Evolutionary conservation across 1,284 basidiomycete species (phyloP).

Genomic region (Cryptococcus sp.): DNA sequence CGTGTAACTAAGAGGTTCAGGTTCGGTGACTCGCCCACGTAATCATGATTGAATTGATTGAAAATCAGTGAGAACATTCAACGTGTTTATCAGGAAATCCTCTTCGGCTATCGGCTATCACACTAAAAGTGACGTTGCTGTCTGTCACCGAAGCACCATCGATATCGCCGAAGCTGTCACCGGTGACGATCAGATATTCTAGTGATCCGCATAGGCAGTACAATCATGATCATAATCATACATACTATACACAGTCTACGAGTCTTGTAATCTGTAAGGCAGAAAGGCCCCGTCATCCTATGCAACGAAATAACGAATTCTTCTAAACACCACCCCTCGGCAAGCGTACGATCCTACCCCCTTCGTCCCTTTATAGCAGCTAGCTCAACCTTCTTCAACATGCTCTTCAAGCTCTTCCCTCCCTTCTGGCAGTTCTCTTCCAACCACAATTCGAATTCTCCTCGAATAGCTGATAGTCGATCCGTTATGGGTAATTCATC

Average conservation of each 20-base stretch:
- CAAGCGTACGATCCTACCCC: not conserved
- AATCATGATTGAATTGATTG: too few relatives aligned
- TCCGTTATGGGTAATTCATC: constrained; percentile 70
- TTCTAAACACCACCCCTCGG: not conserved
- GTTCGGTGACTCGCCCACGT: too few relatives aligned
- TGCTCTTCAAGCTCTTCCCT: constrained; percentile 79
- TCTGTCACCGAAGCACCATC: not conserved
- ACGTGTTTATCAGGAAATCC: too few relatives aligned
- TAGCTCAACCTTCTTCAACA: constrained; percentile 58
- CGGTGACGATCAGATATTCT: not conserved
- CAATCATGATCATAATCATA: not conserved
- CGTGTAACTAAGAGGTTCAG: too few relatives aligned
- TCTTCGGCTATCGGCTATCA: too few relatives aligned
- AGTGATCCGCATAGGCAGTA: not conserved
- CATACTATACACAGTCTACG: not conserved
- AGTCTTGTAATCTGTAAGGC: not conserved
- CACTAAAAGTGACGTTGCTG: not conserved
- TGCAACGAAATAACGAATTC: not conserved
- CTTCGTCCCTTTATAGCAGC: constrained; percentile 32
- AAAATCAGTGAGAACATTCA: too few relatives aligned
- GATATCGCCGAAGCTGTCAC: not conserved
- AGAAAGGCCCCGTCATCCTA: not conserved
- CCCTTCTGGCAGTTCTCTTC: constrained; percentile 73
- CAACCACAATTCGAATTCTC: constrained; percentile 86
- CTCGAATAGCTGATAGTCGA: constrained; percentile 66